A percentile compares a stretch with the other conserved stretches of the same genome.
Conservation (phyloP, 1,284 basidiomycete genomes). For the Ustilago curta region DNA sequence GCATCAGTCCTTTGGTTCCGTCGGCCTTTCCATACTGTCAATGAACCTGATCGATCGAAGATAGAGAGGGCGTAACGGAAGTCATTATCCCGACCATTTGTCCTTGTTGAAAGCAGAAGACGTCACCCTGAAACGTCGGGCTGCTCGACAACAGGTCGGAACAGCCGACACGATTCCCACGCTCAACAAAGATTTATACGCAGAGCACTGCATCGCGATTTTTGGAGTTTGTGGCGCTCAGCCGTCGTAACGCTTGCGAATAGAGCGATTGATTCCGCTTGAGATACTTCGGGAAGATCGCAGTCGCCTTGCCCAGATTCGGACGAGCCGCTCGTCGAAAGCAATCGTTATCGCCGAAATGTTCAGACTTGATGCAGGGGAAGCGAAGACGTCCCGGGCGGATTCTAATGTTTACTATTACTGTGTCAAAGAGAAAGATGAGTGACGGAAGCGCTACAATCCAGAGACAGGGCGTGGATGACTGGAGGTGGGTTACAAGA, state of each 20-base stretch:
- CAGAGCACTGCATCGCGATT: neutral
- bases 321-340: constrained; percentile 1
- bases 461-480: constrained; percentile 10
- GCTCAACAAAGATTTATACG: neutral
- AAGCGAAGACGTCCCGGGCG: constrained; percentile 6
- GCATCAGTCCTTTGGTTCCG: neutral
- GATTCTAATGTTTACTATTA: constrained; percentile 24
- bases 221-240: constrained; percentile 1
- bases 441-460: neutral
- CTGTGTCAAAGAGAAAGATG: constrained; percentile 15
- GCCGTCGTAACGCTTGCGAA: constrained; percentile 16
- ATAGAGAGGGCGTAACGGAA: neutral
- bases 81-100: neutral
- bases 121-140: neutral
- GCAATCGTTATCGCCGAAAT: neutral
- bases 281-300: neutral
- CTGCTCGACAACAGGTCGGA: constrained; percentile 7
- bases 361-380: constrained; percentile 7
- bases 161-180: constrained; percentile 10
- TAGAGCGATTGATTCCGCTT: neutral
- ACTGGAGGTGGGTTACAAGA: neutral
- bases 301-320: constrained; percentile 8
- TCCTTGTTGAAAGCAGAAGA: neutral
- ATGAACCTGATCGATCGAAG: constrained; percentile 2
- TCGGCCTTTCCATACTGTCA: neutral